Evolutionary conservation across 495 filamentous ascomycete genomes (phyloP), one percentile per base, ranked within the genome.

Genomic region (Acidomyces sp.): DNA sequence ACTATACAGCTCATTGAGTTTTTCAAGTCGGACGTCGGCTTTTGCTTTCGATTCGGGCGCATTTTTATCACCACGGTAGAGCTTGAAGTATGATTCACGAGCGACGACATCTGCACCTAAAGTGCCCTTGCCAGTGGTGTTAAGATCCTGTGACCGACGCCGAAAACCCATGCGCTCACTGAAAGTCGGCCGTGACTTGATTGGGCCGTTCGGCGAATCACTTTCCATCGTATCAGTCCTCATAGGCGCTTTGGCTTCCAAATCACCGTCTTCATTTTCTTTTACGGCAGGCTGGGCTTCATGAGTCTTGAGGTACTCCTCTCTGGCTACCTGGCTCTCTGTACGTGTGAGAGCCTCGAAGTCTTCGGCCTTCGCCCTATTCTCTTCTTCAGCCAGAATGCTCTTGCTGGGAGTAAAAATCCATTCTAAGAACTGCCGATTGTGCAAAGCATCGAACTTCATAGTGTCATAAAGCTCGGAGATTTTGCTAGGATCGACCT

Each of bases 371-470:
- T 26, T 40, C 23, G 15, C 25, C 35, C 16, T 40, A 33, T 39
- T 41, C 27, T 27, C 35, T 17, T 78, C 73, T 33, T 85, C 78
- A 30, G 75, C 75, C 35, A 77, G 65, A 65, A 80, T 72, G 48
- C 57, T 74, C 56, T 61, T 71, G 54, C 72, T 71, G 2, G 90
- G 92, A 45, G 85, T 93, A 54, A 97, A 96, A 2, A 94, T 82
- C 79, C 88, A 94, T 60, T 97, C 92, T n/a, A 97, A 64, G 45
- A 95, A 96, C 43, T 82, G 82, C 3, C 92, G 76, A 57, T 97
- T 97, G 58, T 97, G 90, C 18, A 97, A 70, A 2, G 92, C 90
- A 53, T 97, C 90, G 51, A 95, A 97, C 57, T 97, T 97, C 87
- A 96, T 95, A 21, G 86, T 95, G 59, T 97, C 90, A 55, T 96